Base-by-base conservation (phyloP, 345 rosid genomes). In the Eucalyptus pauciflora region DNA sequence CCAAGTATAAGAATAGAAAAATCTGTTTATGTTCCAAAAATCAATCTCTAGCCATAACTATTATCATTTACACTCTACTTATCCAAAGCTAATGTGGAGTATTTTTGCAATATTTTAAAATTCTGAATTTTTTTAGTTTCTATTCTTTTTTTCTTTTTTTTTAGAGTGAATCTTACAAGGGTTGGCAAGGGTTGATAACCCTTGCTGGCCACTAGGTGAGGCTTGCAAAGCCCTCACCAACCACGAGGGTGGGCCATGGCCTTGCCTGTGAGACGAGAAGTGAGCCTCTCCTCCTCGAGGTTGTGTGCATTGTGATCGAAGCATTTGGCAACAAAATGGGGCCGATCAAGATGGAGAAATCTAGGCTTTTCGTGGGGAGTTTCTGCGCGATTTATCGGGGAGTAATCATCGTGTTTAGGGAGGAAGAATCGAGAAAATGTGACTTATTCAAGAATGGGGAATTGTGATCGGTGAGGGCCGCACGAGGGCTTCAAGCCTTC, bases 1-100 rank as follows among this genome's bases (percentile, higher is more conserved):
- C 25, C 58, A 52, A 52, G 0, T 20, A 52, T 52, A 52, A 1
- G 7, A 18, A 52, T 18, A 52, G 0, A 52, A 52, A 52, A 18
- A 18, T 20, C 2, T 52, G 4, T 52, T 52, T 52, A 18, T 52
- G 5, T 52, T 20, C 10, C 25, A 52, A 52, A 52, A 8, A 18
- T 52, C 58, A 52, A 52, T 52, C 5, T 52, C 2, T 52, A 52
- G 10, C 4, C 0, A 20, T 0, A 52, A 20, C 8, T 52, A 52
- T 52, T 52, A 52, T 52, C 5, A 20, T 52, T 17, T 10, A 52
- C 0, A 0, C 10, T 52, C 24, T 52, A 52, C 10, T 56, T 24
- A 56, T 56, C 62, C 27, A 22, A 56, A 24, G 62, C 13, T 56
- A 10, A 56, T 56, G 29, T 56, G 13, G 29, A 24, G 17, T 13